A percentile compares a stretch with the other conserved stretches of the same genome.
phyloP scores from a whole-genome alignment of 2,329 filamentous ascomycete species.

The Colletotrichum melonis region DNA sequence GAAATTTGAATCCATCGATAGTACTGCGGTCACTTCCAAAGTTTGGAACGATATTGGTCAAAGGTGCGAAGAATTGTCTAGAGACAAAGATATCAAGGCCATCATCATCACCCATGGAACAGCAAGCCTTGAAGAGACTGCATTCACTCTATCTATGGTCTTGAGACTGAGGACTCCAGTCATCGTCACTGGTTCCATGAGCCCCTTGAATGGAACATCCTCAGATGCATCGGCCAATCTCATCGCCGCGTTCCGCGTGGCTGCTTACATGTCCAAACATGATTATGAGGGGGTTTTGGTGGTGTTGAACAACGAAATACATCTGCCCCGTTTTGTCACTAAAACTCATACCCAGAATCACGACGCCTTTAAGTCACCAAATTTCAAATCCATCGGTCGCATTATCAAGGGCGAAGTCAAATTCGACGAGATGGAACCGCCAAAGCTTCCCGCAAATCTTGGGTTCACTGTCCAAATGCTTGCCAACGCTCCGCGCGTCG shows the following conservation, averaged over 20 bases:
- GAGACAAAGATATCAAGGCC: not conserved
- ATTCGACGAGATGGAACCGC: too few species aligned
- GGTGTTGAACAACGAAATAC: conserved; percentile 21
- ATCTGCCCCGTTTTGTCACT: conserved; percentile 7
- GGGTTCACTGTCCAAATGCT: too few species aligned
- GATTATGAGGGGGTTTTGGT: not conserved
- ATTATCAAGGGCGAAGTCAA: not conserved
- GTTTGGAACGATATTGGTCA: conserved; percentile 2
- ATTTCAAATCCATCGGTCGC: not conserved
- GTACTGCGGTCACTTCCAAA: conserved; percentile 3
- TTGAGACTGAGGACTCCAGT: not conserved
- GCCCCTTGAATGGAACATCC: conserved; percentile 8
- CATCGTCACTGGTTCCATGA: conserved; percentile 16
- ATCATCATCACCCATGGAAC: conserved; percentile 27
- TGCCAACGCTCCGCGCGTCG: conserved; percentile 1
- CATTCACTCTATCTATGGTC: conserved; percentile 11
- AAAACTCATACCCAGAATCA: conserved; percentile 24
- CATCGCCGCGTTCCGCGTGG: conserved; percentile 18
- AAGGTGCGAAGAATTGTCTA: not conserved
- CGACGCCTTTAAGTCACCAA: conserved; percentile 16
- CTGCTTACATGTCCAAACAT: not conserved
- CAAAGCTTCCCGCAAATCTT: not conserved
- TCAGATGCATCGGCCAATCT: conserved; percentile 24
- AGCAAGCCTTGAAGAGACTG: conserved; percentile 25
- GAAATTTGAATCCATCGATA: conserved; percentile 6